phyloP scores from a whole-genome alignment of 352 stramenopile species.

The Phytophthora sojae region DNA sequence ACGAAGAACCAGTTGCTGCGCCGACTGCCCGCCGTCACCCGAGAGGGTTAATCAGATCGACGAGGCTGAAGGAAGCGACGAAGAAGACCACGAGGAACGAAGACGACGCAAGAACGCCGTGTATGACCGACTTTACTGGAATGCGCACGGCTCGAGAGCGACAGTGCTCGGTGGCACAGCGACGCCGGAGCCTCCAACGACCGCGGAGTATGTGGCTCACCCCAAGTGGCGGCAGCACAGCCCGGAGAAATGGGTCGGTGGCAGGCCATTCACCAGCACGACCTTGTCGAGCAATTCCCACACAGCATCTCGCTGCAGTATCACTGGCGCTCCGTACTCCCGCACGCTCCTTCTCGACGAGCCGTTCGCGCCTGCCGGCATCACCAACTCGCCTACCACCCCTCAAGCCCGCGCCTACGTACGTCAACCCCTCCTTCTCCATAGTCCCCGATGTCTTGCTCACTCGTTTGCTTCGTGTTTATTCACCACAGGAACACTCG shows the following conservation, averaged over 20 bases:
- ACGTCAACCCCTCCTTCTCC: conserved; percentile 5
- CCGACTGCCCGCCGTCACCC: conserved; percentile 33
- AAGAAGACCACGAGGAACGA: conserved; percentile 20
- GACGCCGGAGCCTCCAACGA: conserved; percentile 42
- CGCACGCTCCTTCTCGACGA: conserved; percentile 56
- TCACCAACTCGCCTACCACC: conserved; percentile 21
- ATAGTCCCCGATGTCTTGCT: neutral
- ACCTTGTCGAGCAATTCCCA: conserved; percentile 50
- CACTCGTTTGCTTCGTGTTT: neutral
- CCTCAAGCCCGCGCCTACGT: conserved; percentile 32
- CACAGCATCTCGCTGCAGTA: conserved; percentile 57
- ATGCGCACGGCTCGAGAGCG: conserved; percentile 24
- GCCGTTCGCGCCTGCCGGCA: conserved; percentile 39
- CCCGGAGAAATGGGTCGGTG: conserved; percentile 59
- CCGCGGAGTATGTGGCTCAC: conserved; percentile 62
- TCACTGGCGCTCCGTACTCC: conserved; percentile 46
- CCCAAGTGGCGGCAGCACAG: conserved; percentile 64
- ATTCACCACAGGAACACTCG: conserved; percentile 45
- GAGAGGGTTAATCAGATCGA: conserved; percentile 29
- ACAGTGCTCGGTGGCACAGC: conserved; percentile 29
- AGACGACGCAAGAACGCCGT: conserved; percentile 28
- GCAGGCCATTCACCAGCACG: conserved; percentile 61
- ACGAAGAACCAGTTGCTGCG: conserved; percentile 33
- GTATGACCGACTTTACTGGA: conserved; percentile 42
- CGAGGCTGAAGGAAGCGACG: conserved; percentile 24